Base-by-base conservation (phyloP, 306 rosid genomes). In the Trifolium dubium region DNA sequence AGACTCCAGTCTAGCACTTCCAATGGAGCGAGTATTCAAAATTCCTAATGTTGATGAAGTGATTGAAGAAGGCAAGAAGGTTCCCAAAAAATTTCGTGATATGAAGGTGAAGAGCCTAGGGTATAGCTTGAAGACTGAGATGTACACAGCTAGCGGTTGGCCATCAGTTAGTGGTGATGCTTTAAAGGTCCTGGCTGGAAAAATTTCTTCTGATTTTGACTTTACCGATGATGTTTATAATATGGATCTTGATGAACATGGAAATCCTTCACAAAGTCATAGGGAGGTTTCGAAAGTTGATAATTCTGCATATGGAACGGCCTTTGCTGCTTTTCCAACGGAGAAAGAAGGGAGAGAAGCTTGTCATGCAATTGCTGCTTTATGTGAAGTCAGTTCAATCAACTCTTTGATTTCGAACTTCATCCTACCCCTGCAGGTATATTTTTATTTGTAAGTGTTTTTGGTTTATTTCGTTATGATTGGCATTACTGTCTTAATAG, bases 361-460 rank as follows among this genome's bases (percentile, higher is more conserved):
- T 71, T 93, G 98, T 75, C 96, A 89, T 72, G 96, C 97, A 58
- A 93, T 93, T 88, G 91, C 98, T 74, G 93, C 98, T 77, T 88
- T 93, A 67, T 93, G 98, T 80, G 88, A 89, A 85, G 94, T 93
- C 79, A 91, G 98, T 85, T 90, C 98, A 56, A 91, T 93, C 56
- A 92, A 89, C 80, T 88, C 98, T 28, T 86, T 91, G 83, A 89
- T 93, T 72, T 93, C 97, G 63, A 93, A 93, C 83, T 93, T 93
- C 84, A 89, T 93, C 81, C 97, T 93, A 82, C 98, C 98, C 71
- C 86, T 93, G 77, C 97, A 93, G 97, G 97, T 93, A 71, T 59
- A 66, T 67, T 65, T 54, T 60, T 60, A 32, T 14, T 66, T 15
- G 10, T 13, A n/a, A n/a, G 8, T 28, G 32, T 14, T 50, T 40